A percentile compares a stretch with the other conserved stretches of the same genome.
Conservation (phyloP, 2,329 filamentous ascomycete species). For the Botrytis porri region DNA sequence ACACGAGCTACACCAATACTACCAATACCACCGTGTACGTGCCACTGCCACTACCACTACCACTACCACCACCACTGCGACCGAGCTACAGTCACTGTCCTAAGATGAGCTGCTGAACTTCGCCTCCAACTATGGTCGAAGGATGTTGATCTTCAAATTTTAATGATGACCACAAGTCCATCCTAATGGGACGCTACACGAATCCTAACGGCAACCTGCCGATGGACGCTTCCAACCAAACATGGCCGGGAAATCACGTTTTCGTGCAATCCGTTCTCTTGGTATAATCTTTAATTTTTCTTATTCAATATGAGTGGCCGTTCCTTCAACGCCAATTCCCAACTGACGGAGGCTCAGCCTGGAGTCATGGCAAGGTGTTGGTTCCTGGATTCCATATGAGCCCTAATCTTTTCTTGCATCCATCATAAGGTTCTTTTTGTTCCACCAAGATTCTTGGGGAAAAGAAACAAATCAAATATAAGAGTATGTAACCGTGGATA, state of each 20-base stretch:
- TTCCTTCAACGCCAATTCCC: neutral
- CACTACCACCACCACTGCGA: neutral
- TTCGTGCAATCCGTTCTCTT: neutral
- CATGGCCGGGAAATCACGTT: neutral
- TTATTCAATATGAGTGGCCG: neutral
- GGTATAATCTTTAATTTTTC: neutral
- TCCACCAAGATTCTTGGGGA: neutral
- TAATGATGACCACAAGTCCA: slow-evolving; percentile 15
- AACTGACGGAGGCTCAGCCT: neutral
- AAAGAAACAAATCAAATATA: neutral
- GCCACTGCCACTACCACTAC: neutral
- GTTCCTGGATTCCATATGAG: neutral
- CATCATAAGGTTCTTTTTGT: neutral
- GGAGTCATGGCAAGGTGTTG: neutral
- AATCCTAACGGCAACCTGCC: slow-evolving; percentile 10
- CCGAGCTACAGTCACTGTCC: neutral
- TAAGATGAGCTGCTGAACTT: slow-evolving; percentile 7
- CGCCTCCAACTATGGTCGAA: neutral
- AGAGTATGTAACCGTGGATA: neutral
- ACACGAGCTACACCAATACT: too few relatives aligned
- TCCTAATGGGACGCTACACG: slow-evolving; percentile 14
- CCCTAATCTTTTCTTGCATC: neutral
- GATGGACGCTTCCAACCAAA: neutral
- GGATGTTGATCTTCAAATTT: slow-evolving; percentile 17
- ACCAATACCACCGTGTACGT: too few relatives aligned